Conservation (phyloP, 805 yeast genomes). For the Lipomyces yamanashiensis region DNA sequence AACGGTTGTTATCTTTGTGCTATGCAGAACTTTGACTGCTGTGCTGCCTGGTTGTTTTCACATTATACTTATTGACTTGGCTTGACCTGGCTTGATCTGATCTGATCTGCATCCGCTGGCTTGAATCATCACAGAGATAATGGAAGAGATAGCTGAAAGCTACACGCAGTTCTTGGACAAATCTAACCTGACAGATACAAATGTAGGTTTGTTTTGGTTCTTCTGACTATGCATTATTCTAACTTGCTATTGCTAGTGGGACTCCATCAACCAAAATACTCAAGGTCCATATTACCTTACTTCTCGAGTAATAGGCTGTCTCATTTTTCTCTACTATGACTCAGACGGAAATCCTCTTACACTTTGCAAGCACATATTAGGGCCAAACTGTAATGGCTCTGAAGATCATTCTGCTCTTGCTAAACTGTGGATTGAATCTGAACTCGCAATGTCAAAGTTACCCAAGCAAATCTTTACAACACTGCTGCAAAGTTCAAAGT, state of each 20-base stretch:
- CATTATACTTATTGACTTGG: no score
- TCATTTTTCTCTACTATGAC: conserved; percentile 77
- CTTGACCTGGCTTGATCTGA: no score
- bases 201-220: no score
- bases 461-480: conserved; percentile 59
- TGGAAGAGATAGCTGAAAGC: no score
- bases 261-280: conserved; percentile 53
- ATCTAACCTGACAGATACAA: no score
- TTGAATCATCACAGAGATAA: no score
- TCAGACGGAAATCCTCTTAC: conserved; percentile 77
- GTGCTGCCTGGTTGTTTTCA: no score
- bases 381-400: conserved; percentile 49
- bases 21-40: no score
- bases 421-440: conserved; percentile 58
- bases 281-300: conserved; percentile 81
- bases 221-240: background rate
- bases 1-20: no score
- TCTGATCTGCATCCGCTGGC: no score
- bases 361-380: conserved; percentile 89
- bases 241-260: conserved; percentile 42
- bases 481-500: conserved; percentile 53
- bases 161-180: no score
- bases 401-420: conserved; percentile 73
- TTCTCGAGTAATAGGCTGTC: conserved; percentile 91
- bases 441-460: conserved; percentile 52